Evolutionary conservation across 305 asterid species (phyloP).

Genomic region (Fraxinus angustifolia): DNA sequence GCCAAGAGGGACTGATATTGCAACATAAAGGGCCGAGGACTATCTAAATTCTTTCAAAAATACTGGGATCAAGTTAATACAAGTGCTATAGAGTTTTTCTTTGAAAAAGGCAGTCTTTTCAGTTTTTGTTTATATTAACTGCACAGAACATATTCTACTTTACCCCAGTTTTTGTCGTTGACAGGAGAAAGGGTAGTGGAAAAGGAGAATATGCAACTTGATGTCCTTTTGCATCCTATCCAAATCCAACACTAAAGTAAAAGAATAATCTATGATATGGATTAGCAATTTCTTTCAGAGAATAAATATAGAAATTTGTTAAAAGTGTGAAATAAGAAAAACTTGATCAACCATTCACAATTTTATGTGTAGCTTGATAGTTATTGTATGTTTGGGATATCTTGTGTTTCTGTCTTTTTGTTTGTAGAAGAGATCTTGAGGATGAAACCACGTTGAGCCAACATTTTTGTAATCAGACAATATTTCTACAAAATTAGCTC

Average conservation of each 20-base stretch:
- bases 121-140: neutral
- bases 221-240: neutral
- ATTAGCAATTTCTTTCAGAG: neutral
- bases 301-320: too few relatives aligned
- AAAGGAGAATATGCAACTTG: neutral
- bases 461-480: neutral
- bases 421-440: neutral
- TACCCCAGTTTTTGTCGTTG: neutral
- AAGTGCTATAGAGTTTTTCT: neutral
- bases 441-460: neutral
- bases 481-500: neutral
- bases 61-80: neutral
- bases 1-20: neutral
- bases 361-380: neutral
- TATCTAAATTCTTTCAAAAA: neutral
- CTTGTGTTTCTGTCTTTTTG: neutral
- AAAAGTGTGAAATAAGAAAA: neutral
- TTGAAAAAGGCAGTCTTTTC: neutral
- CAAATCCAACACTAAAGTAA: neutral
- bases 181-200: neutral
- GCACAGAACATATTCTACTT: neutral
- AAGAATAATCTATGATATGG: neutral
- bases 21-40: neutral
- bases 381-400: neutral
- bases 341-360: neutral